Conservation (phyloP, 208 protist species). For the Sergeia podlipaevii region DNA sequence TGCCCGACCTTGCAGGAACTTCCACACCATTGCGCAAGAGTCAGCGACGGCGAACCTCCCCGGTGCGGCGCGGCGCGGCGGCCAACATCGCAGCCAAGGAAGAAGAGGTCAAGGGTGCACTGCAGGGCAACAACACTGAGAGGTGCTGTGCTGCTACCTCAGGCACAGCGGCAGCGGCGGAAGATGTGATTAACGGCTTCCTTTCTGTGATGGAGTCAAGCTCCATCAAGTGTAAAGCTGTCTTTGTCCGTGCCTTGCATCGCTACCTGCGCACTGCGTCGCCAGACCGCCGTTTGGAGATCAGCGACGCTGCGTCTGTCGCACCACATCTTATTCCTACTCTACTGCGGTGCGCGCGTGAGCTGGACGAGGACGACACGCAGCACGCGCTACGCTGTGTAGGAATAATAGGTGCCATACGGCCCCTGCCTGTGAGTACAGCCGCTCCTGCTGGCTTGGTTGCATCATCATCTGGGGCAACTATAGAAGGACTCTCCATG, state of each 20-base stretch:
- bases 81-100: not conserved
- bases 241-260: slow-evolving; percentile 74
- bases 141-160: not conserved
- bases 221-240: slow-evolving; percentile 65
- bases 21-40: not conserved
- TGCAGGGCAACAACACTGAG: not conserved
- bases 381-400: slow-evolving; percentile 64
- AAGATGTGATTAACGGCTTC: slow-evolving; percentile 44
- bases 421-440: slow-evolving; percentile 9
- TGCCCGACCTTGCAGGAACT: not conserved
- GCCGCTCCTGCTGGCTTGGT: not conserved
- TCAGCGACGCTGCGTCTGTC: slow-evolving; percentile 42
- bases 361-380: slow-evolving; percentile 34
- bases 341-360: slow-evolving; percentile 56
- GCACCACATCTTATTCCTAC: slow-evolving; percentile 51
- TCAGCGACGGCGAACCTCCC: not conserved
- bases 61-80: not conserved
- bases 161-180: slow-evolving; percentile 5
- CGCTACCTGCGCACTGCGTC: slow-evolving; percentile 48
- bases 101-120: not conserved
- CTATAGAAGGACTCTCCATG: not conserved
- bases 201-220: slow-evolving; percentile 61
- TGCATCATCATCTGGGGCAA: not conserved
- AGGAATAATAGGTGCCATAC: slow-evolving; percentile 69
- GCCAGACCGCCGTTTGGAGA: slow-evolving; percentile 21